Evolutionary conservation across 2,329 filamentous ascomycete genomes (phyloP).

Genomic region (Hirsutella rhossiliensis): DNA sequence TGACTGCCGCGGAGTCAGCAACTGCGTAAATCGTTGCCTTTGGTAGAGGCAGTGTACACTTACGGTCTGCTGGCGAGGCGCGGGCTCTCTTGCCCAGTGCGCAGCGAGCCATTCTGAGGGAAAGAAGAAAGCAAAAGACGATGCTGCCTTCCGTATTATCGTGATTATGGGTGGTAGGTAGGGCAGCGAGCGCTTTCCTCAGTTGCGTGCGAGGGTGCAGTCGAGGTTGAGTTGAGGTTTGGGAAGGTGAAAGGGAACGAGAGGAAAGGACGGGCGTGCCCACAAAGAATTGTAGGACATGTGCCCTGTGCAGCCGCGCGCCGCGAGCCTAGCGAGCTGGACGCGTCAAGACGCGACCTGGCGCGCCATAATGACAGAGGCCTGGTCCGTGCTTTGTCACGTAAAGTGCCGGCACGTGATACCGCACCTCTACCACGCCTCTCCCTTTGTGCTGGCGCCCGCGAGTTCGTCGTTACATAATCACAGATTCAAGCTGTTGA

Average conservation of each 20-base stretch:
- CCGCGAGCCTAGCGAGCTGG: constrained; percentile 2
- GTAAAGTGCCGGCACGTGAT: constrained; percentile 3
- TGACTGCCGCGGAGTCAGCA: constrained; percentile 9
- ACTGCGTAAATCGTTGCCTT: not conserved
- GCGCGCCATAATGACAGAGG: constrained; percentile 16
- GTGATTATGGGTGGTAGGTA: not conserved
- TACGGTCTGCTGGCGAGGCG: constrained; percentile 16
- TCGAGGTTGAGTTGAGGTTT: no score
- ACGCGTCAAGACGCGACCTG: constrained; percentile 19
- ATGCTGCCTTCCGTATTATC: not conserved
- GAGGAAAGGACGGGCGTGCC: no score
- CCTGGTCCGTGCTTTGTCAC: constrained; percentile 11
- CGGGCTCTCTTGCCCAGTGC: constrained; percentile 23
- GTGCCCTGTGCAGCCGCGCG: constrained; percentile 1
- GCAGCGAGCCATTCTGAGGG: constrained; percentile 15
- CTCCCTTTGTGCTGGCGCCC: no score
- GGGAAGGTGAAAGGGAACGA: no score
- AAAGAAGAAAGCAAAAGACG: not conserved
- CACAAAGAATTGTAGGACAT: not conserved
- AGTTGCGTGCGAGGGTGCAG: no score
- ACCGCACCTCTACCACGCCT: no score
- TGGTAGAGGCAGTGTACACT: constrained; percentile 6
- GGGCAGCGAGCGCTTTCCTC: no score
- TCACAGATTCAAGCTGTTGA: no score
- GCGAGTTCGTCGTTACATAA: no score